Evolutionary conservation across 495 filamentous ascomycete species (phyloP), one percentile per base, ranked within the genome.

Genomic region (Aspergillus incahuasiensis): DNA sequence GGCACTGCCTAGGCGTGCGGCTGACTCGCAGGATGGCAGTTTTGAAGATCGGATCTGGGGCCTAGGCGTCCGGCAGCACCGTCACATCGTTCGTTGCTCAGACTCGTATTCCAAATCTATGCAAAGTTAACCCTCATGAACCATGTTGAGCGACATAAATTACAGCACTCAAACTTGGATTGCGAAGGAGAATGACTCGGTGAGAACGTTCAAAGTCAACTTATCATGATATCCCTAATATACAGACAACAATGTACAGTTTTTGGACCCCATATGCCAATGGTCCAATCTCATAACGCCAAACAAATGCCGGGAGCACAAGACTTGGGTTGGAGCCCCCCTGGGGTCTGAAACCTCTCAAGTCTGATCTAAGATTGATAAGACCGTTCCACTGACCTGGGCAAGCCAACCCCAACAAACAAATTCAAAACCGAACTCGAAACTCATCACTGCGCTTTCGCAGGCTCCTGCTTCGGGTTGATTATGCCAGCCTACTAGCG

Each of bases 211-310:
- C 21, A 52, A 45, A 50, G 30, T 49, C 40, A 48, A 55, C 43
- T 48, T 50, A 55, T 60, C 53, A 60, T 51, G 53, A 50, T 50
- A 44, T 49, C 40, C 53, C 47, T 63, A 64, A 60, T 66, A 52
- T 63, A 66, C 58, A 61, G 48, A 55, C 49, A 55, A 45, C 32
- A 56, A 16, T 50, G 30, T 61, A 58, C 55, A 64, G 54, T 25
- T 54, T 46, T 56, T n/a, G n/a, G 24, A 21, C 21, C 47, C 59
- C 41, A 28, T 16, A 61, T 43, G 46, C 55, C 57, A 61, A 62
- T 41, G 21, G 46, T 48, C 56, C 62, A 62, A 30, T 56, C 54
- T 61, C 60, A 65, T 65, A 70, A 72, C 69, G 69, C 67, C 69
- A 53, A 56, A 57, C 43, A 66, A 67, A 72, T 72, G 67, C 69